Percentiles rank a stretch among this genome's conserved stretches.
Evolutionary conservation across 2,329 filamentous ascomycete genomes (phyloP).

Genomic region (Aspergillus aculeatinus): DNA sequence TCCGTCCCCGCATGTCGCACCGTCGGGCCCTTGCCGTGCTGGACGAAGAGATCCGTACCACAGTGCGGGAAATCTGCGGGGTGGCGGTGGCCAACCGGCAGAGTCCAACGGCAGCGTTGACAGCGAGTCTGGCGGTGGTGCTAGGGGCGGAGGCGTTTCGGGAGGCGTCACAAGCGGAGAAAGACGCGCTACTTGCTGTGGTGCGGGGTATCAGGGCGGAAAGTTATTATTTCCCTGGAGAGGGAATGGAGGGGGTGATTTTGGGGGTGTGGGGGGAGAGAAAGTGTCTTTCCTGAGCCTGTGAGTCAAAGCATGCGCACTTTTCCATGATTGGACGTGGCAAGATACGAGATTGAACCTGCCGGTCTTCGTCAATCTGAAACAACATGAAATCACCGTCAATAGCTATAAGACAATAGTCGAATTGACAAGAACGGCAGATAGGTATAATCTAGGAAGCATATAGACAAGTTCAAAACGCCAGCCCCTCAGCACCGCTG

Average conservation of each 20-base stretch:
- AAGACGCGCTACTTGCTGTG: not conserved
- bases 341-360: not conserved
- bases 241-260: not conserved
- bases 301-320: not conserved
- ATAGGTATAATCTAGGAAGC: not conserved
- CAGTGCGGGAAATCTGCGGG: constrained; percentile 20
- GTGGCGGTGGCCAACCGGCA: constrained; percentile 23
- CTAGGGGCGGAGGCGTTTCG: not conserved
- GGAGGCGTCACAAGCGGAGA: not conserved
- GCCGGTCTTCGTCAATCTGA: too few species aligned
- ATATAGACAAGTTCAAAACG: not conserved
- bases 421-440: not conserved
- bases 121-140: constrained; percentile 1
- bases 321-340: not conserved
- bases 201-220: not conserved
- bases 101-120: constrained; percentile 16
- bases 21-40: not conserved
- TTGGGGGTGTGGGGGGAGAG: not conserved
- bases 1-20: constrained; percentile 35
- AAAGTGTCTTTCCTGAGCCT: not conserved
- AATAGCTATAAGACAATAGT: not conserved
- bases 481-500: not conserved
- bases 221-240: not conserved
- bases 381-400: not conserved
- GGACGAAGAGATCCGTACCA: constrained; percentile 29